Conservation (phyloP, 2,329 filamentous ascomycete species). For the Arthrinium phaeospermum region DNA sequence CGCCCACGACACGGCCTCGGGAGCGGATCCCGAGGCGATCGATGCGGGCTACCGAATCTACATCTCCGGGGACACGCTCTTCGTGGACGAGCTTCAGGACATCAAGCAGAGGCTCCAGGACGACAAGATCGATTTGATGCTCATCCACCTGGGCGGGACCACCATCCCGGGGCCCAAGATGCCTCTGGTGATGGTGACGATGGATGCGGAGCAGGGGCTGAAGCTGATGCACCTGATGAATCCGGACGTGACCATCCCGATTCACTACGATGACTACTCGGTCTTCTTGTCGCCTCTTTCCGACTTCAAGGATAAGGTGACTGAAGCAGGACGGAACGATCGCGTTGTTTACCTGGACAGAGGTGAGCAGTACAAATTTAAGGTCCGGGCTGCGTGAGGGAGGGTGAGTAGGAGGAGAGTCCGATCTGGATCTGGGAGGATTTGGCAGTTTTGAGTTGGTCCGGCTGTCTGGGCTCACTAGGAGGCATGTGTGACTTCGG, state of each 20-base stretch:
- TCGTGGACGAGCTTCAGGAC: conserved; percentile 65
- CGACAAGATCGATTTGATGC: conserved; percentile 67
- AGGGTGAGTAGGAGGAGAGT: background rate
- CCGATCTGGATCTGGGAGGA: background rate
- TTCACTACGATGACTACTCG: conserved; percentile 70
- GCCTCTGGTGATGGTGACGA: conserved; percentile 70
- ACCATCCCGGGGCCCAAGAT: conserved; percentile 65
- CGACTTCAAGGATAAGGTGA: conserved; percentile 64
- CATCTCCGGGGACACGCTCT: conserved; percentile 69
- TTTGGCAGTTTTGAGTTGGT: background rate
- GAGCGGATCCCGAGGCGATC: conserved; percentile 37
- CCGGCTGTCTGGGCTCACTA: background rate
- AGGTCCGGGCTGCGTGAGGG: conserved; percentile 42
- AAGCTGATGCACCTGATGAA: conserved; percentile 64
- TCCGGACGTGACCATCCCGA: conserved; percentile 66
- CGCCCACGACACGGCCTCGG: conserved; percentile 29
- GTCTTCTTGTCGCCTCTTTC: conserved; percentile 63
- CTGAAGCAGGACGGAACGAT: conserved; percentile 53
- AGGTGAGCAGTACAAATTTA: conserved; percentile 62
- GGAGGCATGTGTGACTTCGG: background rate
- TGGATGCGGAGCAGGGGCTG: conserved; percentile 69
- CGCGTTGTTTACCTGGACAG: conserved; percentile 67
- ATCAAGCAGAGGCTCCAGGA: conserved; percentile 62
- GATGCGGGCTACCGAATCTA: conserved; percentile 64
- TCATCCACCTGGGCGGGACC: conserved; percentile 69